A percentile compares a stretch with the other conserved stretches of the same genome.
phyloP scores from a whole-genome alignment of 257 asterid genomes.

The Solanum lycopersicoides region DNA sequence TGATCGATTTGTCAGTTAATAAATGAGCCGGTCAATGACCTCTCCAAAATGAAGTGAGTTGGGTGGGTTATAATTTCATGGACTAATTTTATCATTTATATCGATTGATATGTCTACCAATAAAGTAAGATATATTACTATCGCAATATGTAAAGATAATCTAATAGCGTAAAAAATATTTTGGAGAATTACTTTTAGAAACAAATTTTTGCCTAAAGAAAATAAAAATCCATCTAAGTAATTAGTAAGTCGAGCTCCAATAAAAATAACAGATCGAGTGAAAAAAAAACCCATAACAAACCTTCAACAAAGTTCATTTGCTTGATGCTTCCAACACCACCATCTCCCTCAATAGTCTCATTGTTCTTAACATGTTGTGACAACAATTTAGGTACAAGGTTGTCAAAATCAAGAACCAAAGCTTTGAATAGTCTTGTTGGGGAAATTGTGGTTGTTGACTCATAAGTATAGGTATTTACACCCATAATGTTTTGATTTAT shows the following conservation, averaged over 20 bases:
- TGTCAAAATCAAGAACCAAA: background rate
- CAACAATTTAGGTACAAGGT: background rate
- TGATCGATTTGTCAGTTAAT: background rate
- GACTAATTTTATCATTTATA: background rate
- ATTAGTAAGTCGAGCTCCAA: background rate
- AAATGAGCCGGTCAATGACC: background rate
- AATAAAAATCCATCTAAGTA: background rate
- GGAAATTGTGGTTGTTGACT: background rate
- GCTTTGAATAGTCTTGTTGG: background rate
- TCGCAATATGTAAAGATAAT: too few relatives aligned
- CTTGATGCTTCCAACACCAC: background rate
- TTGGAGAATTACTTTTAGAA: too few relatives aligned
- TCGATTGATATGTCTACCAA: background rate
- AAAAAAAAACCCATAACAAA: background rate
- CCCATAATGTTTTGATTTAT: conserved; percentile 5
- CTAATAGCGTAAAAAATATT: background rate
- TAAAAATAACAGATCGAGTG: accelerated
- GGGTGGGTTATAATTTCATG: background rate
- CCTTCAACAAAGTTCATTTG: background rate
- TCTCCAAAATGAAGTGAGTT: background rate
- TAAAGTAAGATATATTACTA: too few relatives aligned
- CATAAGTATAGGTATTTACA: background rate
- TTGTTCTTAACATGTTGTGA: background rate
- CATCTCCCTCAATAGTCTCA: background rate
- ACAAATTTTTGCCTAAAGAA: background rate